These are phyloP conservation scores for Hymenoscyphus fraxineus DNA, from an alignment of 2,329 filamentous ascomycete species.

Conservation along the genomic window DNA sequence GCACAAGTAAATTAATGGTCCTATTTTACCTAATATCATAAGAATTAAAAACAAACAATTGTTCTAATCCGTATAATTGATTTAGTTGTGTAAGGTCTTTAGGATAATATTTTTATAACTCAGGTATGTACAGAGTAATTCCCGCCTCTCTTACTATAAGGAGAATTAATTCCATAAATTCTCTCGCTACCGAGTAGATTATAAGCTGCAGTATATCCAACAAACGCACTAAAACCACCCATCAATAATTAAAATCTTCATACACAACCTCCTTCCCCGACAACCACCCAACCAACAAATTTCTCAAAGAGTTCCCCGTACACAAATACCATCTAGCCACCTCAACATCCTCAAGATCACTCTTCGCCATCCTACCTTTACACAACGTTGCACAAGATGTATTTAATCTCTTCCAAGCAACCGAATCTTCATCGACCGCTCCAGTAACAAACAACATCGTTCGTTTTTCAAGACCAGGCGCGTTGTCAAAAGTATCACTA, in stretches of 20 bases:
- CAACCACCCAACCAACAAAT: conserved; percentile 46
- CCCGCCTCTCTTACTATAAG: too few species aligned
- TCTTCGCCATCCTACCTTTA: conserved; percentile 43
- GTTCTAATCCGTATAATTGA: too few species aligned
- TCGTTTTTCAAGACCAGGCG: conserved; percentile 47
- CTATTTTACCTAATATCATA: too few species aligned
- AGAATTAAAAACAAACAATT: too few species aligned
- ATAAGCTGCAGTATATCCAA: too few species aligned
- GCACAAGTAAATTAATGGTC: too few species aligned
- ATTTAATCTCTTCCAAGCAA: conserved; percentile 31
- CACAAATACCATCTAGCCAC: conserved; percentile 55
- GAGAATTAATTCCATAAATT: too few species aligned
- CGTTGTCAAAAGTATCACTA: conserved; percentile 53
- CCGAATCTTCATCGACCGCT: conserved; percentile 25
- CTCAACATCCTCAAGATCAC: conserved; percentile 42
- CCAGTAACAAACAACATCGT: conserved; percentile 66
- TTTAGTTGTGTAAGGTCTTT: too few species aligned
- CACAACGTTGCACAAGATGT: conserved; percentile 36
- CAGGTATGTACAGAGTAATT: too few species aligned
- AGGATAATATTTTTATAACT: too few species aligned
- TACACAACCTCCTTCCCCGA: conserved; percentile 43
- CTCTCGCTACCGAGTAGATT: too few species aligned
- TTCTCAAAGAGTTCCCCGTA: conserved; percentile 48
- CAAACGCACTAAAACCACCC: too few species aligned
- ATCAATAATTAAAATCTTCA: conserved; percentile 47